Percentiles rank a stretch among this genome's conserved stretches.
Conservation (phyloP, 1,139 yeast genomes). For the Suhomyces coccinellae region DNA sequence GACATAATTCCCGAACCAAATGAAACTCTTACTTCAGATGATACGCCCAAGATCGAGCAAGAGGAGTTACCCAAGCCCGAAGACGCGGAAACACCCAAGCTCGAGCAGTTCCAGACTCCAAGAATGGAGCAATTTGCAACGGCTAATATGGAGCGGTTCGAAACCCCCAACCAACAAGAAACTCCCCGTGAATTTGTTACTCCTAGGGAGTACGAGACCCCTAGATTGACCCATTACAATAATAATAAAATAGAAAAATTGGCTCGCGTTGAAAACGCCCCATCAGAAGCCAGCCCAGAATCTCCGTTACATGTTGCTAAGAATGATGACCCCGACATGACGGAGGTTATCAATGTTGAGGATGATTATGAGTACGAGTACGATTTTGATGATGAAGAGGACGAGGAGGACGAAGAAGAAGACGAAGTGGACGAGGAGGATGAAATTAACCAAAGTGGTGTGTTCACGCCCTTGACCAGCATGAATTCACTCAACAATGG, state of each 20-base stretch:
- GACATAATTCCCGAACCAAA: not conserved
- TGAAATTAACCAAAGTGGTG: conserved; percentile 9
- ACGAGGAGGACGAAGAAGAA: conserved; percentile 20
- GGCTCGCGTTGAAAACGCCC: not conserved
- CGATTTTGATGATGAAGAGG: conserved; percentile 16
- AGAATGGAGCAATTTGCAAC: conserved; percentile 1
- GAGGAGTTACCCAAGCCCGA: conserved; percentile 1
- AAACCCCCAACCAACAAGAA: not conserved
- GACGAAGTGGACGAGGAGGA: conserved; percentile 16
- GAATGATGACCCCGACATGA: conserved; percentile 4
- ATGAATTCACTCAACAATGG: conserved; percentile 33
- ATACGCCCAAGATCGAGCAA: not conserved
- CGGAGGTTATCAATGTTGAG: conserved; percentile 6
- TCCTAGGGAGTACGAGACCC: not conserved
- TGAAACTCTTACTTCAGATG: not conserved
- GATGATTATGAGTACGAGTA: conserved; percentile 20
- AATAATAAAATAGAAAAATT: not conserved
- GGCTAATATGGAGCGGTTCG: conserved; percentile 1
- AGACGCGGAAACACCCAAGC: not conserved
- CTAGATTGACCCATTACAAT: not conserved
- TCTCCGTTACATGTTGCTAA: conserved; percentile 3
- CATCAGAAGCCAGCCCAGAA: conserved; percentile 1
- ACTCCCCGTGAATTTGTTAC: not conserved
- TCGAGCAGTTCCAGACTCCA: conserved; percentile 5
- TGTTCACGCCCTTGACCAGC: conserved; percentile 43